Base-by-base conservation (phyloP, 1,284 basidiomycete species). In the Stereum hirsutum region DNA sequence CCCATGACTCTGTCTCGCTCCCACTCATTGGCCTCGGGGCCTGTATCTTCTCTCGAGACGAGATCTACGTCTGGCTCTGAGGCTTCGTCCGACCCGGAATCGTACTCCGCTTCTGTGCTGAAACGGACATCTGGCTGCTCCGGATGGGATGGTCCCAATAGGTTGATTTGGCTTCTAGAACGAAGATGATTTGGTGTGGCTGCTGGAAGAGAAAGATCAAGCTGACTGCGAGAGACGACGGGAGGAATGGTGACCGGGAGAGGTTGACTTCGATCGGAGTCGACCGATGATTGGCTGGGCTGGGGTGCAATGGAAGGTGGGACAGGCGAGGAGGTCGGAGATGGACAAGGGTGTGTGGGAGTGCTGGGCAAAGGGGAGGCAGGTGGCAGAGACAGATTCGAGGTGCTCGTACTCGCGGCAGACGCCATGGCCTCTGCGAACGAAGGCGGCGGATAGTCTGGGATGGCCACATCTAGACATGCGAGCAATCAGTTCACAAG, bases 361-460 rank as follows among this genome's bases (percentile, higher is more conserved):
- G 37, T n/a, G n/a, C n/a, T n/a, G n/a, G n/a, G n/a, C n/a, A n/a
- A 27, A 12, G 37, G n/a, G 11, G 37, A 24, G 7, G 19, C 14
- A 25, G 14, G 6, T 6, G 37, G 24, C 11, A 12, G 14, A 26
- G 14, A 7, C 17, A n/a, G 11, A 39, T 12, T 14, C 27, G 37
- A n/a, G n/a, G n/a, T n/a, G n/a, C n/a, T n/a, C 6, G 27, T 21
- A 3, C 39, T 50, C 15, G 45, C 55, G 32, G 42, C 56, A 6
- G 53, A 54, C 26, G 52, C 43, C 17, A 74, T 71, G 14, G 75
- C 74, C 54, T 78, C 75, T 43, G 69, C 69, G 54, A 77, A 78
- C 1, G 74, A 69, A 30, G 75, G 75, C 11, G 75, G 75, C 6
- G 75, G 75, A 47, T 75, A 75, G 54, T 76, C 67, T 17, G 75